Conservation (phyloP, 257 asterid species). For the Nyctanthes arbortristis region DNA sequence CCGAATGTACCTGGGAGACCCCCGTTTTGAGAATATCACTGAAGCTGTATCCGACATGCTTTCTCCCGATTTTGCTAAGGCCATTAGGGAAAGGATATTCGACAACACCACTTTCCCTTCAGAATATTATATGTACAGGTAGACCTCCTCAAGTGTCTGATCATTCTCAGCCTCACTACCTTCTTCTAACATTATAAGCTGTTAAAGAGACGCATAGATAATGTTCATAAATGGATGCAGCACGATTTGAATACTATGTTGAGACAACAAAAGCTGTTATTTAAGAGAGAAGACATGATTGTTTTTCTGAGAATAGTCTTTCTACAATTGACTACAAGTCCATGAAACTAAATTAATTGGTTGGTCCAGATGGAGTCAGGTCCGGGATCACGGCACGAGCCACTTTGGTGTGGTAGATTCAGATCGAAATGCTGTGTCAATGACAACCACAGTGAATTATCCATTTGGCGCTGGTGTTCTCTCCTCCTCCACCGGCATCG, state of each 20-base stretch:
- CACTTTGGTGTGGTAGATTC: constrained; percentile 84
- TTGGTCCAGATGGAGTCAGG: constrained; percentile 69
- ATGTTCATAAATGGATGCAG: too few relatives aligned
- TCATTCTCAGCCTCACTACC: neutral
- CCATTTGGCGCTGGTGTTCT: constrained; percentile 76
- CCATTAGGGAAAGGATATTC: constrained; percentile 47
- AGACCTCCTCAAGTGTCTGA: neutral
- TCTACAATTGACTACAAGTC: neutral
- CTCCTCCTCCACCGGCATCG: constrained; percentile 82
- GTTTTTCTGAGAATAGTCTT: neutral
- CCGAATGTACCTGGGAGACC: constrained; percentile 86
- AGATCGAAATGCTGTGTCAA: constrained; percentile 79
- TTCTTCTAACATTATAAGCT: neutral
- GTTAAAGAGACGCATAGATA: too few relatives aligned
- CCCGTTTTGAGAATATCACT: constrained; percentile 53
- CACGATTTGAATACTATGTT: neutral
- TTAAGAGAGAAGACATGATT: neutral
- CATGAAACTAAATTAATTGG: neutral
- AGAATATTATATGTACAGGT: constrained; percentile 79
- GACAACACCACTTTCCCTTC: constrained; percentile 96
- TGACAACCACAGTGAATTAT: constrained; percentile 82
- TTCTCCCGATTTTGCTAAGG: constrained; percentile 68
- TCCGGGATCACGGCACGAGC: constrained; percentile 81
- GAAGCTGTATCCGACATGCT: constrained; percentile 64
- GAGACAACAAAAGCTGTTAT: too few relatives aligned